Base-by-base conservation (phyloP, 768 basidiomycete species). In the Gyrodon lividus region DNA sequence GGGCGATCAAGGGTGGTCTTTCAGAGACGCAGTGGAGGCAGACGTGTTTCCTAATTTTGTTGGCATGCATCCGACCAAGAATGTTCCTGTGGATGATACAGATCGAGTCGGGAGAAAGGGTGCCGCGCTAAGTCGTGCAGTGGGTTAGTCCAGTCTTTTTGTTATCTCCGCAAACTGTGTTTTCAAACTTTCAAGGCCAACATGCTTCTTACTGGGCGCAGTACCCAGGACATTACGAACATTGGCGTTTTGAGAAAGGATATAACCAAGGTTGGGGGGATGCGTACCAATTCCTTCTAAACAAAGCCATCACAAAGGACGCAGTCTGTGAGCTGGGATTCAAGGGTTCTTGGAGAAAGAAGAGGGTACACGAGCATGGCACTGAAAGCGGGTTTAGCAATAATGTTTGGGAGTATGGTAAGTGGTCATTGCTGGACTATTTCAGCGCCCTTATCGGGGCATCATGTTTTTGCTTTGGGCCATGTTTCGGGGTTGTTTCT, bases 1-100 rank as follows among this genome's bases (percentile, higher is more conserved):
- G 4, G 82, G 83, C 48, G 90, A 92, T 69, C 76, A 71, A 4
- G 89, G 89, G 1, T 92, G 90, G 91, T 81, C 80, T 24, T 78
- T 86, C 33, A 73, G 76, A 51, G 84, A 90, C 65, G 84, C 86
- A 0, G 77, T 80, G 1, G 74, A 73, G 22, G 76, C 74, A 3
- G 84, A 83, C 6, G 80, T 87, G 5, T 79, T 90, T 58, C 89
- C 87, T 0, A 17, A 60, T 1, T 73, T 60, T 42, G 70, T 84
- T 6, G 83, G 82, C 7, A 64, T 82, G 48, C 55, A 58, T 20
- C 61, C 65, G 43, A 69, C 57, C 46, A 66, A 45, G 34, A 50
- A 44, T 22, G 22, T 51, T 38, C 39, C 46, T 23, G 42, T 60
- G 19, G 56, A 67, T 12, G 56, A 58, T 44, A 48, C 51, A 17